These are phyloP conservation scores for Diplocarpon mali DNA, from an alignment of 2,329 filamentous ascomycete species.

Conservation along the genomic window DNA sequence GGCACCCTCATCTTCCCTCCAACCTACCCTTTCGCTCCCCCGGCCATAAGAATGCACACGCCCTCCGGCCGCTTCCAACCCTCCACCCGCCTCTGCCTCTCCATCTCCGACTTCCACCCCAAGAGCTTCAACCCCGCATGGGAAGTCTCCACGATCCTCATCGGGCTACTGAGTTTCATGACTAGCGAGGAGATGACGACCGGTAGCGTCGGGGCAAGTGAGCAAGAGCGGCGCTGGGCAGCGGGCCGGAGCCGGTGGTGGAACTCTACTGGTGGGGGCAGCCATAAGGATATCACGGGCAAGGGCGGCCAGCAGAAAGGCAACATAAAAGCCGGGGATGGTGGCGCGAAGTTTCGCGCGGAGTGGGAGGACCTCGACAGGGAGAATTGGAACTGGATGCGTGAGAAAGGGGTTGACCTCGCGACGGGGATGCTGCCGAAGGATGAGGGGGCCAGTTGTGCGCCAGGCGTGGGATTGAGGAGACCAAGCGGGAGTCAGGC, in stretches of 20 bases:
- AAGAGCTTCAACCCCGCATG: conserved; percentile 97
- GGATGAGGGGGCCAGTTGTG: conserved; percentile 44
- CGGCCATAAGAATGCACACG: conserved; percentile 98
- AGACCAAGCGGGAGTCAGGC: conserved; percentile 46
- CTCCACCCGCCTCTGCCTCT: conserved; percentile 82
- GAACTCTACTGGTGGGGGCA: conserved; percentile 78
- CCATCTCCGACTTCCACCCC: conserved; percentile 95
- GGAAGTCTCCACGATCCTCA: conserved; percentile 94
- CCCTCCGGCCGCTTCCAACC: conserved; percentile 92
- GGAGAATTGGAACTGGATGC: conserved; percentile 90
- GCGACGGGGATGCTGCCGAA: conserved; percentile 59
- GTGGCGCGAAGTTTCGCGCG: conserved; percentile 75
- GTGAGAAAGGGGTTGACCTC: conserved; percentile 66
- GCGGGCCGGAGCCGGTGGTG: conserved; percentile 81
- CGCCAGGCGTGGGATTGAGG: conserved; percentile 49
- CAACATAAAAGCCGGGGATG: conserved; percentile 83
- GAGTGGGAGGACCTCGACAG: conserved; percentile 86
- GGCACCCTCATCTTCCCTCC: conserved; percentile 90
- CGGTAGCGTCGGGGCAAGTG: conserved; percentile 68
- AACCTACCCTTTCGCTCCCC: conserved; percentile 94
- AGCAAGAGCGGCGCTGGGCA: conserved; percentile 66
- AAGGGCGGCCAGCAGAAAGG: conserved; percentile 43
- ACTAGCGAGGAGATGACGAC: conserved; percentile 98
- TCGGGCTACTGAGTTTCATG: conserved; percentile 94
- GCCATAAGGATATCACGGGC: conserved; percentile 24